These are phyloP conservation scores for Macrophomina tecta DNA, from an alignment of 2,329 filamentous ascomycete species.

Conservation along the genomic window DNA sequence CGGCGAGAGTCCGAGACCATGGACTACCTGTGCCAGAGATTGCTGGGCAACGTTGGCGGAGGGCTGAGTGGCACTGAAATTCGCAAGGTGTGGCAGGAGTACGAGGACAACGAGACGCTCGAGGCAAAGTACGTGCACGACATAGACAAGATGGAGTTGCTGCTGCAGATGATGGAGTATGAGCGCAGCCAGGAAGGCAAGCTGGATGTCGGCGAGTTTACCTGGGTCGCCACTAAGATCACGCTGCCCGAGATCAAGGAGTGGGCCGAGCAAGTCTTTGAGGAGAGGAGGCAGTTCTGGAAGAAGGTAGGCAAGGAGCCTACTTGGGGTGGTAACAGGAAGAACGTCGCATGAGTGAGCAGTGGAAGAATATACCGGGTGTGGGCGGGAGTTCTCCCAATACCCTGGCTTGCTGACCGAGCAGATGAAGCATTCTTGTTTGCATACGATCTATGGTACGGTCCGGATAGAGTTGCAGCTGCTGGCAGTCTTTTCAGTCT, in stretches of 20 bases:
- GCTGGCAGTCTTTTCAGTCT: background rate
- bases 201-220: conserved; percentile 85
- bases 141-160: conserved; percentile 93
- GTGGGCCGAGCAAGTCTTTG: conserved; percentile 79
- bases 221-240: conserved; percentile 76
- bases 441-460: conserved; percentile 3
- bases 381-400: background rate
- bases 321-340: conserved; percentile 20
- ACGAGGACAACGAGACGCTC: conserved; percentile 83
- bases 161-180: conserved; percentile 96
- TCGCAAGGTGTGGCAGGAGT: conserved; percentile 87
- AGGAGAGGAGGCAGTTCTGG: conserved; percentile 80
- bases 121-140: conserved; percentile 94
- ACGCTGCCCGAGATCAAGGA: conserved; percentile 76
- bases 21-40: conserved; percentile 79
- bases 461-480: background rate
- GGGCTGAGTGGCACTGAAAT: conserved; percentile 74
- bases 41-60: conserved; percentile 78
- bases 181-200: conserved; percentile 72
- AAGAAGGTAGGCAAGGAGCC: conserved; percentile 46
- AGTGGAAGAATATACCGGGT: background rate
- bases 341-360: background rate
- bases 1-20: conserved; percentile 87
- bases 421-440: background rate
- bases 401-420: background rate